Base-by-base conservation (phyloP, 2,329 filamentous ascomycete species). In the Tolypocladium ophioglossoides region DNA sequence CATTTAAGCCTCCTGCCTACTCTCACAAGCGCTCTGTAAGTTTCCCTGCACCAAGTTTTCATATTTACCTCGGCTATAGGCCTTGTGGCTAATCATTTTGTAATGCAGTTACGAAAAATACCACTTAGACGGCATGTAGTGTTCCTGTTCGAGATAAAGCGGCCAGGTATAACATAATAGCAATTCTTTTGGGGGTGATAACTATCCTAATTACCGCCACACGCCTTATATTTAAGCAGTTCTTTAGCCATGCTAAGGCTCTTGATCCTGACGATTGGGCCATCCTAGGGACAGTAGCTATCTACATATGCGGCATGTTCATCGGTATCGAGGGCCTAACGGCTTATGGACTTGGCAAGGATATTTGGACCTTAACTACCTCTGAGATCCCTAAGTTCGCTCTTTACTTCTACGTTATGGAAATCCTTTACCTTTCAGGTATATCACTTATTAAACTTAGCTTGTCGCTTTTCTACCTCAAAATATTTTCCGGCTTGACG, bases 401-500 rank as follows among this genome's bases (percentile, higher is more conserved):
- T 7, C 62, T 66, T 27, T 69, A 65, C 57, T 68, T 74, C 22
- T 76, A 72, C 56, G 61, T 66, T 54, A 66, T 66, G 55, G 64
- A 68, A 8, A 58, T 65, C 38, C 44, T 75, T 32, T 76, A 78
- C 61, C 74, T 77, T 57, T 53, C 66, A 1, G 62, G 71, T 12
- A 63, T 76, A 14, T 62, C 69, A 7, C 63, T 75, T 44, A 67
- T 74, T 39, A 77, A 78, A 57, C 61, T 77, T 12, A 73, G 74
- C 7, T 68, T 79, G 46, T 67, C 78, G 4, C 67, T 75, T 59
- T 77, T 79, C 63, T 79, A 78, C 62, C 67, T 76, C 35, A 72
- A 74, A 35, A 73, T 79, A 54, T 80, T 80, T 56, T 71, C 72
- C 1, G 62, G 62, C 0, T 53, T 38, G 1, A 54, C 48, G 1